Conservation (phyloP, 441 rosid species). For the Populus hybrid region DNA sequence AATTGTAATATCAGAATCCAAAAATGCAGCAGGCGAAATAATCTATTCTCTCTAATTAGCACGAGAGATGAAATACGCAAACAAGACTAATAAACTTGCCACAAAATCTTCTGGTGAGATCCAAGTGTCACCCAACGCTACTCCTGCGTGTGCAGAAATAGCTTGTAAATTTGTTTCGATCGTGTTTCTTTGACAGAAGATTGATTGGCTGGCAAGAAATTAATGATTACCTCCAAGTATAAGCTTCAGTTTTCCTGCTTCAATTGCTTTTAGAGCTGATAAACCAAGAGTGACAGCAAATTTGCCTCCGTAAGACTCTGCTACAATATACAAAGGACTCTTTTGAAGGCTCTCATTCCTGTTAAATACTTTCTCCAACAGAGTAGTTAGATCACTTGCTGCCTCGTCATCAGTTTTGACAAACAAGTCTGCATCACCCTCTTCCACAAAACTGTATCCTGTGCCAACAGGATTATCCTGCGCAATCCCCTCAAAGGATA, state of each 20-base stretch:
- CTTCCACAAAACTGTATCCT: constrained; percentile 82
- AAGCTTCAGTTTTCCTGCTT: constrained; percentile 53
- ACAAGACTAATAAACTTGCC: constrained; percentile 30
- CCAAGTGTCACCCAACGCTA: constrained; percentile 81
- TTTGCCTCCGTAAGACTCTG: constrained; percentile 93
- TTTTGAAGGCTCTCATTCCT: constrained; percentile 39
- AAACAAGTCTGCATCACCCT: constrained; percentile 31
- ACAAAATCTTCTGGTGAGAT: constrained; percentile 94
- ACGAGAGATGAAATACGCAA: not conserved
- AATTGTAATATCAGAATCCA: not conserved
- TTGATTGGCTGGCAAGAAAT: not conserved
- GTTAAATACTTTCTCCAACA: constrained; percentile 51
- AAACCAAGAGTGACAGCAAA: constrained; percentile 73
- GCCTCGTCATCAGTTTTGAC: constrained; percentile 79
- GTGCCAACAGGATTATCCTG: constrained; percentile 94
- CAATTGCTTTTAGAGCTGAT: constrained; percentile 52
- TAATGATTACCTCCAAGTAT: constrained; percentile 60
- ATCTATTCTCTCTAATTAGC: not conserved
- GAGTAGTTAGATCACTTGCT: constrained; percentile 61
- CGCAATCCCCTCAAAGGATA: not conserved
- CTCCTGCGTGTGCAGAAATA: constrained; percentile 36
- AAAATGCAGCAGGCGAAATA: not conserved
- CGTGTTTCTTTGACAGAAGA: not conserved
- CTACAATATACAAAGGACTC: constrained; percentile 69
- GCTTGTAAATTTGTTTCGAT: too few species aligned